phyloP scores from a whole-genome alignment of 2,329 filamentous ascomycete species.

The Cordyceps javanica region DNA sequence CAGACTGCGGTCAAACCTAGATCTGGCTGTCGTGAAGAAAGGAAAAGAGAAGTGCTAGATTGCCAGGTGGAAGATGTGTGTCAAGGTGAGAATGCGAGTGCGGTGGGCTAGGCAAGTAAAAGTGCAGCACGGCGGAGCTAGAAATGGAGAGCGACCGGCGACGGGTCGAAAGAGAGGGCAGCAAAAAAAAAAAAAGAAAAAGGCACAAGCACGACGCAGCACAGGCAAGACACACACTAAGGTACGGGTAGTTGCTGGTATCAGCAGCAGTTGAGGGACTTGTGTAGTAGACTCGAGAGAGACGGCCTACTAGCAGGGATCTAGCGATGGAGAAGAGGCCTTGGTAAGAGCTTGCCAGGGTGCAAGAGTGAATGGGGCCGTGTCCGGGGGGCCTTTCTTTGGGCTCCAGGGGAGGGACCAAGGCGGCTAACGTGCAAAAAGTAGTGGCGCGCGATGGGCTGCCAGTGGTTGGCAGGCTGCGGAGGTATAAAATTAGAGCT shows the following conservation, averaged over 20 bases:
- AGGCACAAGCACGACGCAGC: constrained; percentile 7
- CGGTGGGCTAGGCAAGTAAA: not conserved
- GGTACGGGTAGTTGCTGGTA: no score
- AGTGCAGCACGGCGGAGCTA: constrained; percentile 6
- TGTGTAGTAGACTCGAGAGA: not conserved
- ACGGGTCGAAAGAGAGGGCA: not conserved
- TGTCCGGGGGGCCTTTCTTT: constrained; percentile 25
- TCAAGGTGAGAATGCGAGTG: constrained; percentile 4
- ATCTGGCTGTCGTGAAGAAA: not conserved
- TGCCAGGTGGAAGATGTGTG: not conserved
- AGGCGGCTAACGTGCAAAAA: constrained; percentile 35
- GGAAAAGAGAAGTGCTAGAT: not conserved
- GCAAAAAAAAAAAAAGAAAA: not conserved
- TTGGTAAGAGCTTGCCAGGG: constrained; percentile 3
- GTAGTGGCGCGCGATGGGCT: constrained; percentile 30
- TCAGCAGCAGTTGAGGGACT: not conserved
- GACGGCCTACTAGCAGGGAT: constrained; percentile 5
- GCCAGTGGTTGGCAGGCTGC: constrained; percentile 35
- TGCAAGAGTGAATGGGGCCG: constrained; percentile 1
- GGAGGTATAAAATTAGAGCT: constrained; percentile 37
- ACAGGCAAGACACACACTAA: constrained; percentile 1
- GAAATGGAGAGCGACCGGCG: not conserved
- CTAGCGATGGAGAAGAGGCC: constrained; percentile 8
- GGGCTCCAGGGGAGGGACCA: constrained; percentile 16
- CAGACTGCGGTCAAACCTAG: not conserved